Conservation (phyloP, 192 early-diverging fungal genomes). For the Pilaira anomala region DNA sequence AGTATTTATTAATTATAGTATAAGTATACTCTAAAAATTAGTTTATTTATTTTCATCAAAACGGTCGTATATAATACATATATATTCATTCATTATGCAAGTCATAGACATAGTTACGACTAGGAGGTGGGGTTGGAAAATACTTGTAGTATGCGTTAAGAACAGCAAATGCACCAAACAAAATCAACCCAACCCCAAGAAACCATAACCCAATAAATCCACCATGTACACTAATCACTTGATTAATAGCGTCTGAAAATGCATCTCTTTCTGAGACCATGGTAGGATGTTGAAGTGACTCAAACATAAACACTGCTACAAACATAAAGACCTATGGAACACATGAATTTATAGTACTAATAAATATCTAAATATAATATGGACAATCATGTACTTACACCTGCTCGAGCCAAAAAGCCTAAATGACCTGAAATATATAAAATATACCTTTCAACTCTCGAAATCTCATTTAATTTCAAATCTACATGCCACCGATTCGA, state of each 20-base stretch:
- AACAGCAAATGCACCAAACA: conserved; percentile 31
- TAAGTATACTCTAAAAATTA: too few species aligned
- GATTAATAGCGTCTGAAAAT: conserved; percentile 34
- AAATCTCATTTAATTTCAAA: conserved; percentile 19
- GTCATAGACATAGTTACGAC: conserved; percentile 1
- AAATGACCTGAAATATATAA: conserved; percentile 39
- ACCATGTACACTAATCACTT: conserved; percentile 14
- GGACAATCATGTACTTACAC: too few species aligned
- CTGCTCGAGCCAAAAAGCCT: conserved; percentile 44
- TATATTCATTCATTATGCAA: too few species aligned
- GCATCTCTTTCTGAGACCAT: conserved; percentile 17
- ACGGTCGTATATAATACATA: too few species aligned
- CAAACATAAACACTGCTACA: conserved; percentile 42
- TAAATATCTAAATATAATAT: too few species aligned
- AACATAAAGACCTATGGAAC: conserved; percentile 49
- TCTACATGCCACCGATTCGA: conserved; percentile 36
- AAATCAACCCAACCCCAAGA: conserved; percentile 30
- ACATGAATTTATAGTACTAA: too few species aligned
- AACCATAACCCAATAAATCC: conserved; percentile 29
- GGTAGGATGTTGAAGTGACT: conserved; percentile 3
- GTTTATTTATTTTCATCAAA: too few species aligned
- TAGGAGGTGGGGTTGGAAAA: conserved; percentile 33
- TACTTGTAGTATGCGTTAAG: conserved; percentile 38
- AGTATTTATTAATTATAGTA: too few species aligned
- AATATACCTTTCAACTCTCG: conserved; percentile 18